These are phyloP conservation scores for Oldenlandia corymbosa DNA, from an alignment of 257 asterid species.

Conservation along the genomic window DNA sequence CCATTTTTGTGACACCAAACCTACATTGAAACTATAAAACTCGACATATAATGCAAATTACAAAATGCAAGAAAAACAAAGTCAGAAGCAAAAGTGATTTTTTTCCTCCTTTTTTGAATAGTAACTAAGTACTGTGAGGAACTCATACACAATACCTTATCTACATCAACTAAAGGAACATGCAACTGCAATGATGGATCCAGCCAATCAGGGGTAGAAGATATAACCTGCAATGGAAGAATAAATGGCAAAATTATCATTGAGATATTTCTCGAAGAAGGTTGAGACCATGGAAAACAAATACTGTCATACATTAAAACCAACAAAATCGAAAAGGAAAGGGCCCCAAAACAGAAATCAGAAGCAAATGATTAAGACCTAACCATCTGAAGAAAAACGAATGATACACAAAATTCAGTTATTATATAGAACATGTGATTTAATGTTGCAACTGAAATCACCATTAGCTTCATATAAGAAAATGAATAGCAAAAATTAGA, in stretches of 20 bases:
- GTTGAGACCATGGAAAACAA: conserved; percentile 7
- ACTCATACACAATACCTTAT: conserved; percentile 57
- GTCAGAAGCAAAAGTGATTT: background rate
- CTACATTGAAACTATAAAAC: background rate
- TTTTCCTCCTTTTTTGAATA: too few species aligned
- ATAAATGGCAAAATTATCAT: conserved; percentile 11
- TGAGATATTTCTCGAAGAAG: background rate
- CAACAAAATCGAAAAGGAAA: background rate
- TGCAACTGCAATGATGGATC: conserved; percentile 66
- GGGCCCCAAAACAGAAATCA: background rate
- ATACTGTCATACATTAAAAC: background rate
- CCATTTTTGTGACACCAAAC: background rate
- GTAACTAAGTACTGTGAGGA: background rate
- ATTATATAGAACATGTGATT: background rate
- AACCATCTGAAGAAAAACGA: background rate
- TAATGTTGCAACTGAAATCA: background rate
- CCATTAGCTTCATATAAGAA: background rate
- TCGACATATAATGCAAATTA: background rate
- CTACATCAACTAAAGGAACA: conserved; percentile 91
- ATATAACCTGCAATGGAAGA: conserved; percentile 52
- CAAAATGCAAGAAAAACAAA: background rate
- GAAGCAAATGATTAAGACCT: background rate
- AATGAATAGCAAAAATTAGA: background rate
- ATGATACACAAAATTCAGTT: background rate
- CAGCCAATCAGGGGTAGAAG: conserved; percentile 76